Evolutionary conservation across 2,329 filamentous ascomycete species (phyloP).

Genomic region (Lachnellula occidentalis): DNA sequence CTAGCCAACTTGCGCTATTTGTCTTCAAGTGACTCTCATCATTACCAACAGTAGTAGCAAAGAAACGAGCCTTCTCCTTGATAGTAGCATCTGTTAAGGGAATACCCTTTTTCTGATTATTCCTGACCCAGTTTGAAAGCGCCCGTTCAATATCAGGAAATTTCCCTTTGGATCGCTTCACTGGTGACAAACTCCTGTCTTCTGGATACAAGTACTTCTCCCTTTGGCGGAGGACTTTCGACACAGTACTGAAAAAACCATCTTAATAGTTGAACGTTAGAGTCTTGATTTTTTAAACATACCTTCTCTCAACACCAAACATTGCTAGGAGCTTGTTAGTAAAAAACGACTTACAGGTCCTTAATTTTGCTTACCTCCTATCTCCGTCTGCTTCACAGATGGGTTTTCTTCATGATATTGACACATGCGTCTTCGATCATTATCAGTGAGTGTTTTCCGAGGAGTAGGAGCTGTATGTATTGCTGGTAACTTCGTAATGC

Average conservation of each 20-base stretch:
- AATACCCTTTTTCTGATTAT: conserved; percentile 70
- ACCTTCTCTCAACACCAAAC: conserved; percentile 98
- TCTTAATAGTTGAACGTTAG: conserved; percentile 14
- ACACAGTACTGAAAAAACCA: conserved; percentile 72
- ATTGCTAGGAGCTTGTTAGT: conserved; percentile 51
- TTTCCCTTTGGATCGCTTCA: conserved; percentile 79
- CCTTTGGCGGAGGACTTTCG: conserved; percentile 89
- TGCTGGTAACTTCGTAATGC: conserved; percentile 42
- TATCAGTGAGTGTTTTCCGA: conserved; percentile 83
- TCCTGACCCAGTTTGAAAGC: conserved; percentile 79
- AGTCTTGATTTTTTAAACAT: conserved; percentile 25
- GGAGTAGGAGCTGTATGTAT: conserved; percentile 57
- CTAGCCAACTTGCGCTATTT: conserved; percentile 74
- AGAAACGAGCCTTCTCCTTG: conserved; percentile 75
- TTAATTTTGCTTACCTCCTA: conserved; percentile 60
- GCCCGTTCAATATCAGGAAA: conserved; percentile 89
- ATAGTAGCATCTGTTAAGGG: conserved; percentile 75
- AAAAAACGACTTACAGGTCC: conserved; percentile 3
- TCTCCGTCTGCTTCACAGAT: conserved; percentile 89
- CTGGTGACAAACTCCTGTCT: conserved; percentile 71
- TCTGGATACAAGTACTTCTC: conserved; percentile 87
- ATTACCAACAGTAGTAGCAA: conserved; percentile 67
- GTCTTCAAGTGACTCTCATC: conserved; percentile 67
- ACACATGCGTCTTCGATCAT: conserved; percentile 89
- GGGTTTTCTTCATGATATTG: conserved; percentile 88